phyloP scores from a whole-genome alignment of 495 filamentous ascomycete genomes.

The Daldinia childiae region DNA sequence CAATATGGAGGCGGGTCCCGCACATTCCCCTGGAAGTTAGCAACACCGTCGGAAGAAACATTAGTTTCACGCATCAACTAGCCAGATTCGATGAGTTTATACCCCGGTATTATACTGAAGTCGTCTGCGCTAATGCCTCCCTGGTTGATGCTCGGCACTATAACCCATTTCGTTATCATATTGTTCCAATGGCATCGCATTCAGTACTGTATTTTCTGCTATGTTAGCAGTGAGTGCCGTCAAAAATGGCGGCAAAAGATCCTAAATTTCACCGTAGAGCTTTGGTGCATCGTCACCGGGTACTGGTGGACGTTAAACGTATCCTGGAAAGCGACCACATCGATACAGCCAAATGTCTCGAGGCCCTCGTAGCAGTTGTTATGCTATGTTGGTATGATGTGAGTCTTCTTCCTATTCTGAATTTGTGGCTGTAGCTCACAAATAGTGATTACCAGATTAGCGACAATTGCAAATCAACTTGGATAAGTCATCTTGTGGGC shows the following conservation, averaged over 20 bases:
- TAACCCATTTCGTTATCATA: background rate
- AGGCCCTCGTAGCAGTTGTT: constrained; percentile 6
- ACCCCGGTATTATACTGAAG: background rate
- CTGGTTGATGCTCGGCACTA: background rate
- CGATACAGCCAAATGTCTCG: constrained; percentile 8
- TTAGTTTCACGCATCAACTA: background rate
- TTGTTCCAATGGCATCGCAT: background rate
- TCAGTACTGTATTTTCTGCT: background rate
- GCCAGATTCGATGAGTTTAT: background rate
- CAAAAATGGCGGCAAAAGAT: constrained; percentile 4
- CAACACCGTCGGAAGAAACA: background rate
- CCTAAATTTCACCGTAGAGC: constrained; percentile 10
- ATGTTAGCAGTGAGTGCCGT: constrained; percentile 4
- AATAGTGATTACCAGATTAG: constrained; percentile 1
- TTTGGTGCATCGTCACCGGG: constrained; percentile 13
- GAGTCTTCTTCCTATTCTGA: background rate
- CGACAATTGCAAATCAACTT: constrained; percentile 4
- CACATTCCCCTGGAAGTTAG: background rate
- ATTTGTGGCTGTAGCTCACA: background rate
- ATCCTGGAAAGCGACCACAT: background rate
- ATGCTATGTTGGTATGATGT: constrained; percentile 21
- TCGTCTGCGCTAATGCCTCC: background rate
- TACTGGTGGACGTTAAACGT: constrained; percentile 2
- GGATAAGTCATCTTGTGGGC: constrained; percentile 9
- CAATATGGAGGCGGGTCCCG: background rate